phyloP scores from a whole-genome alignment of 1,284 basidiomycete genomes.

The Boletus smithii region DNA sequence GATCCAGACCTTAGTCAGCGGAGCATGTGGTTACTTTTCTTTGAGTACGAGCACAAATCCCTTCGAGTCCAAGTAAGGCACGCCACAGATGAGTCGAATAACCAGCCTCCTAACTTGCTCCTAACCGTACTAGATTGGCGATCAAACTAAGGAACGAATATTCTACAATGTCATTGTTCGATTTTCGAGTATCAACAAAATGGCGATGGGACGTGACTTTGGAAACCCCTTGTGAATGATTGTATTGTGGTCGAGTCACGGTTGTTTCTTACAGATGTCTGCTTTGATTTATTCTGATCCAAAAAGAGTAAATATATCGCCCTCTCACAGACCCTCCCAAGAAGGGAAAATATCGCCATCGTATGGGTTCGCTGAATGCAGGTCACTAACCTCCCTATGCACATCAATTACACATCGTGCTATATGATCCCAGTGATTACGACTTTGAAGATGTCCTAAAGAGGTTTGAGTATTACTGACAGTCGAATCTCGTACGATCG shows the following conservation, averaged over 20 bases:
- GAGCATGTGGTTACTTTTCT: constrained; percentile 51
- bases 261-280: constrained; percentile 49
- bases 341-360: constrained; percentile 46
- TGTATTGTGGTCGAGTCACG: constrained; percentile 5
- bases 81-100: background rate
- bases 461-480: constrained; percentile 53
- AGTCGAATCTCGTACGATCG: too few relatives aligned
- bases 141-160: constrained; percentile 47
- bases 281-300: constrained; percentile 62
- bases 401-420: constrained; percentile 58
- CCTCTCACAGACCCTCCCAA: constrained; percentile 40
- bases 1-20: constrained; percentile 40
- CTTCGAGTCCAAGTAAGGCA: constrained; percentile 53
- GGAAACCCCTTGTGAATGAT: constrained; percentile 40
- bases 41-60: constrained; percentile 64
- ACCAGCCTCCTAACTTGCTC: background rate
- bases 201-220: constrained; percentile 55
- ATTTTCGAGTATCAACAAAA: constrained; percentile 56
- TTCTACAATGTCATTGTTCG: constrained; percentile 51
- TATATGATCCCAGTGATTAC: constrained; percentile 40
- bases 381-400: constrained; percentile 60
- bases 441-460: constrained; percentile 39
- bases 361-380: constrained; percentile 52
- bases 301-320: constrained; percentile 55
- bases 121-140: constrained; percentile 45